These are phyloP conservation scores for Cyclotella choctawhatcheeana DNA, from an alignment of 108 stramenopile species.

Conservation along the genomic window DNA sequence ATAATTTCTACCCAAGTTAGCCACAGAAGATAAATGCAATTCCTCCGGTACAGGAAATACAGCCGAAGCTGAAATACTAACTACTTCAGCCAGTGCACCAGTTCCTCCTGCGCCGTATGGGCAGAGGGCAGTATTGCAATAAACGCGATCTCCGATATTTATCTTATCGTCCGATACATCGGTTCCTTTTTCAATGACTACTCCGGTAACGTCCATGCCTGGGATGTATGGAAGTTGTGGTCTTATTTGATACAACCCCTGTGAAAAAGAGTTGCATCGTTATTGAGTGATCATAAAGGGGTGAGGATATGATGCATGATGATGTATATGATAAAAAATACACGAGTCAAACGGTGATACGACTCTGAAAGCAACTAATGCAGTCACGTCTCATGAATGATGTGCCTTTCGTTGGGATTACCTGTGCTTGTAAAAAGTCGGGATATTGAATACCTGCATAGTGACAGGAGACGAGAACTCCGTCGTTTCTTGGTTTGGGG, in stretches of 20 bases:
- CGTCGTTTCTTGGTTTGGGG: constrained; percentile 20
- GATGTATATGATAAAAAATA: too few species aligned
- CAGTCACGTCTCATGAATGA: too few species aligned
- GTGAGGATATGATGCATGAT: too few species aligned
- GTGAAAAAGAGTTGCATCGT: too few species aligned
- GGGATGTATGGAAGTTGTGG: constrained; percentile 73
- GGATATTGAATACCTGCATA: constrained; percentile 82
- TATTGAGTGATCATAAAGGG: too few species aligned
- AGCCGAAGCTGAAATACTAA: constrained; percentile 39
- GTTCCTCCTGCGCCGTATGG: constrained; percentile 58
- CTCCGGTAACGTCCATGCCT: constrained; percentile 70
- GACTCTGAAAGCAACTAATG: too few species aligned
- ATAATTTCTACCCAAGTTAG: constrained; percentile 74
- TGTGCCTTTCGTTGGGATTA: too few species aligned
- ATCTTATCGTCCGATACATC: constrained; percentile 40
- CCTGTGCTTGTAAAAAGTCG: constrained; percentile 70
- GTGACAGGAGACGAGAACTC: constrained; percentile 57
- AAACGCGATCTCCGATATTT: constrained; percentile 64
- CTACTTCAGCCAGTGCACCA: constrained; percentile 61
- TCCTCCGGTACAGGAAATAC: constrained; percentile 59
- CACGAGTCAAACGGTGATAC: too few species aligned
- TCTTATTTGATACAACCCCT: constrained; percentile 68
- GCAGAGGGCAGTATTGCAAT: constrained; percentile 58
- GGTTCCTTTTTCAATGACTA: constrained; percentile 56
- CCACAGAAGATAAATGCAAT: constrained; percentile 50